phyloP scores from a whole-genome alignment of 2,329 filamentous ascomycete genomes.

The Colletotrichum brevisporum region DNA sequence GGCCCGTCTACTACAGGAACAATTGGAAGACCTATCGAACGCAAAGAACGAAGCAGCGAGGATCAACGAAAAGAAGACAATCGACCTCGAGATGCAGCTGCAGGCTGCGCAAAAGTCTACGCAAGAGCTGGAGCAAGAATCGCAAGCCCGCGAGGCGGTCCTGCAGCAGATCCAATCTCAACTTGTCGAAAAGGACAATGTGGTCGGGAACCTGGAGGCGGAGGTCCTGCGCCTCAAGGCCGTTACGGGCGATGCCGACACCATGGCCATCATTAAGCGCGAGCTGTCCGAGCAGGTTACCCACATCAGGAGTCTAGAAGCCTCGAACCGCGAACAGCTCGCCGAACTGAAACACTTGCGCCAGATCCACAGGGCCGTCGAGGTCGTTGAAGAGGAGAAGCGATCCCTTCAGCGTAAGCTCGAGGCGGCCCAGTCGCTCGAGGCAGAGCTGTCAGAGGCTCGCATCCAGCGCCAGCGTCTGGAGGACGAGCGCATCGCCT shows the following conservation, averaged over 20 bases:
- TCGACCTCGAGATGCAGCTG: conserved; percentile 68
- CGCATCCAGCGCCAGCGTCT: conserved; percentile 87
- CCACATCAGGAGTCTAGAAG: conserved; percentile 90
- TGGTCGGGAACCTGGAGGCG: conserved; percentile 82
- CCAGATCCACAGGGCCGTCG: conserved; percentile 86
- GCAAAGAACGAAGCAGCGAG: conserved; percentile 80
- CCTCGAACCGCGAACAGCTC: conserved; percentile 83
- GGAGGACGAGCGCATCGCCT: conserved; percentile 89
- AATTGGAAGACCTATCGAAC: conserved; percentile 78
- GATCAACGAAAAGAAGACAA: conserved; percentile 66
- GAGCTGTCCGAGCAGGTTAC: conserved; percentile 92
- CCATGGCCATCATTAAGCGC: conserved; percentile 85
- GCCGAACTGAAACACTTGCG: conserved; percentile 86
- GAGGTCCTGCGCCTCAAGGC: conserved; percentile 89
- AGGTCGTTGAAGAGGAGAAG: conserved; percentile 97
- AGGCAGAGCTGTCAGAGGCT: conserved; percentile 83
- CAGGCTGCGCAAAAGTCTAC: conserved; percentile 61
- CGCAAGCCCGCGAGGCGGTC: conserved; percentile 67
- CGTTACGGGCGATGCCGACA: conserved; percentile 88
- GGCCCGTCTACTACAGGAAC: conserved; percentile 81
- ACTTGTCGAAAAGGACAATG: conserved; percentile 76
- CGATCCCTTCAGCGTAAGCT: conserved; percentile 83
- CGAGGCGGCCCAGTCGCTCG: conserved; percentile 79
- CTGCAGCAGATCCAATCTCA: conserved; percentile 75
- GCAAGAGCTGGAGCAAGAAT: conserved; percentile 73